Evolutionary conservation across 2,329 filamentous ascomycete species (phyloP).

Genomic region (Scorias spongiosa): DNA sequence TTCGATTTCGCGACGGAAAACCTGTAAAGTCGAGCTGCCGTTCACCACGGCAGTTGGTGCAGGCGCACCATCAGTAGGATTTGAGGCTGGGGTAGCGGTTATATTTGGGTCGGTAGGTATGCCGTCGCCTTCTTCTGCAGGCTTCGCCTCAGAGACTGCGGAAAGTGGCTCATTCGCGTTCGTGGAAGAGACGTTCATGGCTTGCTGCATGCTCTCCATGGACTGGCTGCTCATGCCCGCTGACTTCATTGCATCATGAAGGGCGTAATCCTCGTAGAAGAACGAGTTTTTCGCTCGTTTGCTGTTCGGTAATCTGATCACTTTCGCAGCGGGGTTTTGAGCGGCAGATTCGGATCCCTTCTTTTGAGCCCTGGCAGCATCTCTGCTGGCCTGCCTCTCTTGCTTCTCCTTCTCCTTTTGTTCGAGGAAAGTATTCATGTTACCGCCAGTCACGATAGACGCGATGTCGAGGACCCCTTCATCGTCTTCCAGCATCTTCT

Average conservation of each 20-base stretch:
- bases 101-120: constrained; percentile 5
- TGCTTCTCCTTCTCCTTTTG: constrained; percentile 70
- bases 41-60: constrained; percentile 9
- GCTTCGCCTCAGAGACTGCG: constrained; percentile 17
- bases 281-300: constrained; percentile 57
- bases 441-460: constrained; percentile 64
- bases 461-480: constrained; percentile 73
- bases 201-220: constrained; percentile 36
- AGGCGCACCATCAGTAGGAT: background rate
- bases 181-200: constrained; percentile 27
- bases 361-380: constrained; percentile 35
- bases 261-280: constrained; percentile 53
- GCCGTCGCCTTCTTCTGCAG: constrained; percentile 16
- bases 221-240: constrained; percentile 31
- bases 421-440: constrained; percentile 63
- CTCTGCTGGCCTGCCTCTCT: constrained; percentile 36
- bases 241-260: constrained; percentile 38
- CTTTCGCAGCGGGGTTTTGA: constrained; percentile 44
- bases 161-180: constrained; percentile 12
- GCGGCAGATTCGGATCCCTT: constrained; percentile 37
- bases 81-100: background rate
- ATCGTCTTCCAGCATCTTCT: constrained; percentile 36
- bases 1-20: constrained; percentile 49
- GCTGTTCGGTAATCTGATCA: constrained; percentile 51
- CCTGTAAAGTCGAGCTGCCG: constrained; percentile 13